Evolutionary conservation across 2,329 filamentous ascomycete genomes (phyloP).

Genomic region (Albifimbria verrucaria): DNA sequence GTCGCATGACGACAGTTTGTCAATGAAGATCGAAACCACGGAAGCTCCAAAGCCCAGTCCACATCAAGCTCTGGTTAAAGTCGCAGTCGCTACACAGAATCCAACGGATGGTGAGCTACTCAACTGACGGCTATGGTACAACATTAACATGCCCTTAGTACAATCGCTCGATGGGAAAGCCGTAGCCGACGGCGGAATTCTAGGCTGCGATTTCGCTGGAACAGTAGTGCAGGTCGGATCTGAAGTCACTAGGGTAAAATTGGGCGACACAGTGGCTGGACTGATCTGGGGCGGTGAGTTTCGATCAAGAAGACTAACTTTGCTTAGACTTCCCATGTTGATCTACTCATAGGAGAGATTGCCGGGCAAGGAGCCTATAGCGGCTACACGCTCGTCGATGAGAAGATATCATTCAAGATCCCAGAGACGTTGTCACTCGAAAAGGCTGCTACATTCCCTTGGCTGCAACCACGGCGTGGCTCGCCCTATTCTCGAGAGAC

Average conservation of each 20-base stretch:
- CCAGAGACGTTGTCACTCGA: slow-evolving; percentile 20
- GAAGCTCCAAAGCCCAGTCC: neutral
- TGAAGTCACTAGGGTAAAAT: slow-evolving; percentile 12
- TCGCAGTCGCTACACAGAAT: slow-evolving; percentile 20
- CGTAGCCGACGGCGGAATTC: slow-evolving; percentile 33
- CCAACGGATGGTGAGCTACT: slow-evolving; percentile 18
- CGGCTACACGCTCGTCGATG: slow-evolving; percentile 34
- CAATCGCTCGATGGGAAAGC: slow-evolving; percentile 29
- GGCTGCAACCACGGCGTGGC: slow-evolving; percentile 33
- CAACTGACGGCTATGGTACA: neutral
- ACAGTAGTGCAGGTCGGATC: slow-evolving; percentile 28
- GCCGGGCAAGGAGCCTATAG: slow-evolving; percentile 32
- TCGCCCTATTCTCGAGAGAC: slow-evolving; percentile 32
- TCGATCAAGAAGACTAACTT: slow-evolving; percentile 6
- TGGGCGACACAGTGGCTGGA: slow-evolving; percentile 19
- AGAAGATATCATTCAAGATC: slow-evolving; percentile 34
- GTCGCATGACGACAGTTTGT: too few species aligned
- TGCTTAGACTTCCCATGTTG: neutral
- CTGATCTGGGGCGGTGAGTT: slow-evolving; percentile 26
- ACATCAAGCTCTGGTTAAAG: slow-evolving; percentile 20
- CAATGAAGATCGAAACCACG: too few species aligned
- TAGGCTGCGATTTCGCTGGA: slow-evolving; percentile 35
- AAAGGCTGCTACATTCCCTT: slow-evolving; percentile 31
- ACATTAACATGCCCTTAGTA: slow-evolving; percentile 15
- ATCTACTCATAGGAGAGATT: slow-evolving; percentile 12